These are phyloP conservation scores for Penicillium sp. DNA, from an alignment of 2,329 filamentous ascomycete genomes.

Conservation along the genomic window DNA sequence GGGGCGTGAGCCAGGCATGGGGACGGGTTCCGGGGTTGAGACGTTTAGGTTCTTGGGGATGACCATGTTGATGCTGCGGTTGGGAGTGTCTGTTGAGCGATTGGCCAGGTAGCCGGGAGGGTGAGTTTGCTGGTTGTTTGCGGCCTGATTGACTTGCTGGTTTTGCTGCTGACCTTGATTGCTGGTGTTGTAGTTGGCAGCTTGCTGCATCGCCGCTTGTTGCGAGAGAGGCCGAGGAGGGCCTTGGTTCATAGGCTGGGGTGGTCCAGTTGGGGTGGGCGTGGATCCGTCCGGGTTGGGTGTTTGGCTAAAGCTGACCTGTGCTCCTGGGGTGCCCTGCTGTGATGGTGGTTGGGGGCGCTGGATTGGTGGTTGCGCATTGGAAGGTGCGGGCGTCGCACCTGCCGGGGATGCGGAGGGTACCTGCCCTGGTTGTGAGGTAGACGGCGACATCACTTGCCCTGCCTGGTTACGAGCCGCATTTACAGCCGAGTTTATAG, in stretches of 20 bases:
- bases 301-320: conserved; percentile 40
- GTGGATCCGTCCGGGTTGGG: conserved; percentile 42
- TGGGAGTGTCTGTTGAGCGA: conserved; percentile 46
- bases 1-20: conserved; percentile 75
- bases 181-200: conserved; percentile 50
- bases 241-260: conserved; percentile 41
- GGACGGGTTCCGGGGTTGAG: conserved; percentile 73
- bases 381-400: conserved; percentile 33
- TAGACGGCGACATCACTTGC: conserved; percentile 46
- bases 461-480: conserved; percentile 51
- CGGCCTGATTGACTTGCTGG: conserved; percentile 38
- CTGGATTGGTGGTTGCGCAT: conserved; percentile 31
- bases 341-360: conserved; percentile 39
- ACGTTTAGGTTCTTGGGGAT: conserved; percentile 83
- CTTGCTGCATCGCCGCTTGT: conserved; percentile 53
- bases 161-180: conserved; percentile 34
- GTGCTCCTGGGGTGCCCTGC: conserved; percentile 38
- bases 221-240: conserved; percentile 53
- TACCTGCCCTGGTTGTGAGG: conserved; percentile 41
- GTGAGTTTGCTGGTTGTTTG: conserved; percentile 47
- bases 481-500: conserved; percentile 56
- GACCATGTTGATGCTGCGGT: conserved; percentile 69
- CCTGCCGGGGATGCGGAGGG: conserved; percentile 38
- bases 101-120: conserved; percentile 51
- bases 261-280: conserved; percentile 37